Base-by-base conservation (phyloP, 192 early-diverging fungal species). In the Chytriomyces sp. region DNA sequence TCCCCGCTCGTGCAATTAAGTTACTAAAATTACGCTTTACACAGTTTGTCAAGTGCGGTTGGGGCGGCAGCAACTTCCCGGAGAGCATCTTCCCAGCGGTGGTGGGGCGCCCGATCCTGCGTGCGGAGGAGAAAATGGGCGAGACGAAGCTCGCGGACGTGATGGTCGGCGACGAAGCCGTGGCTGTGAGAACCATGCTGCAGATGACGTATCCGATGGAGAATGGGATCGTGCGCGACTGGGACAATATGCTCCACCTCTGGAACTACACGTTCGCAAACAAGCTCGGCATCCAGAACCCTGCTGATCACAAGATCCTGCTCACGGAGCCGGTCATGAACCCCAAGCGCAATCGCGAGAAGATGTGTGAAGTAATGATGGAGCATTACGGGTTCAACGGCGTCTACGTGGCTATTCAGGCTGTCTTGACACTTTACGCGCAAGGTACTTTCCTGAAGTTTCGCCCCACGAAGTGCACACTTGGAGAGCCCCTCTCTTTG, bases 131-230 rank as follows among this genome's bases (percentile, higher is more conserved):
- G 67, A 85, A 91, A 14, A 78, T 88, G 36, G 88, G 90, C 36
- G 87, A 93, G 62, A 81, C 95, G 12, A 76, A 81, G 72, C 80
- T 98, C 52, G 94, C 93, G 77, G 96, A 99, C 80, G 93, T 98
- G 71, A 98, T 97, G 89, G 93, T 99, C 22, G 98, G 98, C 19
- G 96, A 98, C 71, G 96, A 99, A 75, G 98, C 98, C 22, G 91
- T 95, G 10, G 90, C 87, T 30, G 70, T 94, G 26, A 89, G 98
- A 5, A 85, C 88, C 30, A 91, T 92, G 67, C 87, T 99, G 12
- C 91, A 98, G 76, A 95, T 99, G 90, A 88, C 89, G 38, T 99
- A 99, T 77, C 98, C 98, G 17, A 95, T 99, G 91, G 95, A 98
- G 78, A 98, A 99, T 84, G 98, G 98, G 7, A 93, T 99, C 59